Percentiles rank a stretch among this genome's conserved stretches.
Conservation (phyloP, 1,284 basidiomycete genomes). For the Rhodotorula sp. region DNA sequence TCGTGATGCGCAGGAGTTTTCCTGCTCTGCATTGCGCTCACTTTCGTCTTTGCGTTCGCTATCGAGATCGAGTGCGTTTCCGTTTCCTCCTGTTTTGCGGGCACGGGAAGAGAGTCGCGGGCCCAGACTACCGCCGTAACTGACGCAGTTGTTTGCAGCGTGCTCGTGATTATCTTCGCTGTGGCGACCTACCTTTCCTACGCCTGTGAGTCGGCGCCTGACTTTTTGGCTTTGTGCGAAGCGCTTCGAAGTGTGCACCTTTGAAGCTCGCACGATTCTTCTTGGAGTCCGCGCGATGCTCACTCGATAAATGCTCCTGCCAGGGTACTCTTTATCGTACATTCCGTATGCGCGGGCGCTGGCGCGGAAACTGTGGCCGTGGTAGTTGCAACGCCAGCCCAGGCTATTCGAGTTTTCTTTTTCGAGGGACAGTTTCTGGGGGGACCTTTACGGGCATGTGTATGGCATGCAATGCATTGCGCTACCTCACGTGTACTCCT, state of each 20-base stretch:
- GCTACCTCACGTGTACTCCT: background rate
- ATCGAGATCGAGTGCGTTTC: conserved; percentile 27
- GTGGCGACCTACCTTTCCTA: conserved; percentile 49
- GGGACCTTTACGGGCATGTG: background rate
- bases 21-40: conserved; percentile 35
- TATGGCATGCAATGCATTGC: background rate
- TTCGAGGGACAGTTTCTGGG: background rate
- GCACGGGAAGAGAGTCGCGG: background rate
- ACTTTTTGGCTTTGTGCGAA: background rate
- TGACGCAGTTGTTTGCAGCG: conserved; percentile 8
- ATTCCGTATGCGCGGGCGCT: conserved; percentile 73
- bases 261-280: no score
- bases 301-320: conserved; percentile 45
- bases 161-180: conserved; percentile 40
- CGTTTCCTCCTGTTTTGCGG: background rate
- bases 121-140: no score
- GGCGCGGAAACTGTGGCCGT: conserved; percentile 29
- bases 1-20: conserved; percentile 17
- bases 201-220: conserved; percentile 42
- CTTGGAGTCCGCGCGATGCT: background rate
- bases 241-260: background rate
- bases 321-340: conserved; percentile 55
- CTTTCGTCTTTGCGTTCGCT: conserved; percentile 38
- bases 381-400: background rate
- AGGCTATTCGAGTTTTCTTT: background rate